Base-by-base conservation (phyloP, 331 rosid genomes). In the Pyrus hybrid region DNA sequence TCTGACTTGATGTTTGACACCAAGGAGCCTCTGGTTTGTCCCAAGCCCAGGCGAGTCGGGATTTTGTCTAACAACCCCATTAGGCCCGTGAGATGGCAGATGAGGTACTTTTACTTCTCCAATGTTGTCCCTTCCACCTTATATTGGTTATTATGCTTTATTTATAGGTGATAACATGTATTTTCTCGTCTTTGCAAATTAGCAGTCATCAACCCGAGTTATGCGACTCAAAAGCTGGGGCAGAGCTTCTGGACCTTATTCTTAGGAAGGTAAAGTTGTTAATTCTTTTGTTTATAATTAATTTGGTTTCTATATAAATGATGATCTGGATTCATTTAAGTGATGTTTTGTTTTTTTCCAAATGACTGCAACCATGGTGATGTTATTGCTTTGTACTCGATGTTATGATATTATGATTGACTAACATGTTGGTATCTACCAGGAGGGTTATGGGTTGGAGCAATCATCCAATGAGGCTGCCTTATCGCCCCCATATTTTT, bases 401-500 rank as follows among this genome's bases (percentile, higher is more conserved):
- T 63, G 13, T 29, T 41, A 16, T 63, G 8, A 35, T 29, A 20
- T 61, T 65, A 60, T 25, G 23, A 60, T 80, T 53, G 41, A 62
- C 26, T 79, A 43, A 63, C 73, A 18, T 68, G 12, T 53, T 82
- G 76, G 60, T 77, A 56, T 76, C 60, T 75, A 60, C 80, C n/a
- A 88, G 96, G 96, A 87, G 85, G 66, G 77, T 77, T 58, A 80
- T 70, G 97, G 86, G 79, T 82, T 80, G 17, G 96, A 90, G 62
- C 85, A 71, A 61, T 80, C 78, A 35, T 43, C 85, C 1, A 71
- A 58, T 23, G 88, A 87, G 20, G 86, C 78, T 51, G 90, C 91
- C 7, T 89, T 86, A 8, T 93, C 98, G 45, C 96, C 98, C 74
- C 98, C 98, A 63, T 90, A 71, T 82, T 93, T 86, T 89, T 78